Percentiles rank a stretch among this genome's conserved stretches.
Conservation (phyloP, 306 rosid species). For the Cotoneaster glaucophyllus region DNA sequence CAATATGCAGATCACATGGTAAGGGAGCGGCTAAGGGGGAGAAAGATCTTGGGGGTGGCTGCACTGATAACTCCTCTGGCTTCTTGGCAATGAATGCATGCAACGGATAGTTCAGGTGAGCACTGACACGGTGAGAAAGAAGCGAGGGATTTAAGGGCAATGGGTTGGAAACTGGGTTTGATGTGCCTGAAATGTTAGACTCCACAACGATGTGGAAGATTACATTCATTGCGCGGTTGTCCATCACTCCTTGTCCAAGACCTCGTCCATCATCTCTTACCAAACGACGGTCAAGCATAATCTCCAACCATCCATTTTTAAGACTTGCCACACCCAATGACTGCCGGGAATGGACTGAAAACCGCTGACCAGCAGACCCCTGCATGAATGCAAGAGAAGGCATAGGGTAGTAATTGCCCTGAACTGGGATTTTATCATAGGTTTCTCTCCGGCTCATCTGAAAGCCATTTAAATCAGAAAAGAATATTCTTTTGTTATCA, state of each 20-base stretch:
- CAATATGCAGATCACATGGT: slow-evolving; percentile 93
- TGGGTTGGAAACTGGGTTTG: slow-evolving; percentile 45
- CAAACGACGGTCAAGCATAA: slow-evolving; percentile 96
- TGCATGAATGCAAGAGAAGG: slow-evolving; percentile 87
- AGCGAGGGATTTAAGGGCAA: slow-evolving; percentile 71
- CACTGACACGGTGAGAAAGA: slow-evolving; percentile 62
- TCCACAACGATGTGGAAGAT: slow-evolving; percentile 77
- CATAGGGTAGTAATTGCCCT: slow-evolving; percentile 96
- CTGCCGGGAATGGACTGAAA: slow-evolving; percentile 86
- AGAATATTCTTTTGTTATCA: slow-evolving; percentile 67
- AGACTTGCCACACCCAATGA: slow-evolving; percentile 93
- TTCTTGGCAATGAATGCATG: slow-evolving; percentile 76
- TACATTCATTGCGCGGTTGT: slow-evolving; percentile 77
- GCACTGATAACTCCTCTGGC: slow-evolving; percentile 43
- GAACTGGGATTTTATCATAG: slow-evolving; percentile 85
- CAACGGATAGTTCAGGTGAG: slow-evolving; percentile 84
- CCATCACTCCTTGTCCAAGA: slow-evolving; percentile 95
- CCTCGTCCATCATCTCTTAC: slow-evolving; percentile 93
- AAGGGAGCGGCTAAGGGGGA: slow-evolving; percentile 70
- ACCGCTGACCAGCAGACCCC: slow-evolving; percentile 70
- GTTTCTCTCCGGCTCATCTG: slow-evolving; percentile 98
- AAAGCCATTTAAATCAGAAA: slow-evolving; percentile 89
- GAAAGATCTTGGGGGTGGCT: slow-evolving; percentile 63
- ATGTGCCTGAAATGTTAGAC: slow-evolving; percentile 51
- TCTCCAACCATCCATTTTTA: slow-evolving; percentile 85